Evolutionary conservation across 2,329 filamentous ascomycete species (phyloP).

Genomic region (Elsinoe perseae): DNA sequence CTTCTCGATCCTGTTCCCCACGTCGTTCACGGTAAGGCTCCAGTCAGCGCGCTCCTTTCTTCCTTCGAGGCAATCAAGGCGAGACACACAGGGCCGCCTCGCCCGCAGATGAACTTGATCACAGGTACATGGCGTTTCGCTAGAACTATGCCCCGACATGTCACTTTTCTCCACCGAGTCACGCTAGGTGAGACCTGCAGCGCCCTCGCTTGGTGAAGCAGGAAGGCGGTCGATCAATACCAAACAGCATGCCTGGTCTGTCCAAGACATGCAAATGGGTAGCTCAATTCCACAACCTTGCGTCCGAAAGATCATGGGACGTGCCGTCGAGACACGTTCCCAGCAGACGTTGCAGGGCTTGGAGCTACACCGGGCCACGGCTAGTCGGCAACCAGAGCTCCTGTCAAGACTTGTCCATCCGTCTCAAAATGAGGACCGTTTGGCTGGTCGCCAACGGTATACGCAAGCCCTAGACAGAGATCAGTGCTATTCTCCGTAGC

Average conservation of each 20-base stretch:
- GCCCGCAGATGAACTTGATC: not conserved
- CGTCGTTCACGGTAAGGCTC: slow-evolving; percentile 1
- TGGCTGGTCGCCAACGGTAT: slow-evolving; percentile 3
- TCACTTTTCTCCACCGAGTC: slow-evolving; percentile 1
- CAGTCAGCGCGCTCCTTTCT: not conserved
- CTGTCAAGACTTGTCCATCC: not conserved
- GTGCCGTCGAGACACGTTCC: slow-evolving; percentile 2
- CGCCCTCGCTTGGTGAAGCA: slow-evolving; percentile 13
- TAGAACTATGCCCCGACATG: slow-evolving; percentile 4
- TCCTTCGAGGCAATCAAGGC: not conserved
- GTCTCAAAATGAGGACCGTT: slow-evolving; percentile 12
- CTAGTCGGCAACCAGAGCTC: slow-evolving; percentile 3
- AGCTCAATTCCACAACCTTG: not conserved
- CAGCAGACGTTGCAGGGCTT: slow-evolving; percentile 7
- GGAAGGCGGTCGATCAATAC: slow-evolving; percentile 1
- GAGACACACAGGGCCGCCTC: not conserved
- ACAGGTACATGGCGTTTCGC: not conserved
- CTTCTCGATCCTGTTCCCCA: not conserved
- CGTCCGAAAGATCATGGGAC: not conserved
- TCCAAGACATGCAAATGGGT: not conserved
- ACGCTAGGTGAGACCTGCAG: not conserved
- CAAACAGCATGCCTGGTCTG: slow-evolving; percentile 3
- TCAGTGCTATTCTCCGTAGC: not conserved
- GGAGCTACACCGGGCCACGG: not conserved
- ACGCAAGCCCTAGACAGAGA: not conserved